phyloP scores from a whole-genome alignment of 169 alveolate genomes.

The Plasmodium knowlesi region DNA sequence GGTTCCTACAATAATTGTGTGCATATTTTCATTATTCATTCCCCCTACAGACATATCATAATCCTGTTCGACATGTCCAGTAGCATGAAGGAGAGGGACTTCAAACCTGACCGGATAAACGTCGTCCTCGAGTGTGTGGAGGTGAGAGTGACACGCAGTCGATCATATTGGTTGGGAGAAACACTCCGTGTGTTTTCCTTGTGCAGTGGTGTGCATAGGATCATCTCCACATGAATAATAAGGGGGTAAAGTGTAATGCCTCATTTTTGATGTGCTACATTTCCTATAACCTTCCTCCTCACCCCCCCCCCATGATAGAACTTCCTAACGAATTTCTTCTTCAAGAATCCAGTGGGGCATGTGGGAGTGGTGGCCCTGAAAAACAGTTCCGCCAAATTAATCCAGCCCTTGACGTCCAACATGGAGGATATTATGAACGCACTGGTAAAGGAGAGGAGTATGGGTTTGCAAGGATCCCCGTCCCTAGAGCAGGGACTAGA shows the following conservation, averaged over 20 bases:
- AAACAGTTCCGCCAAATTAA: conserved; percentile 79
- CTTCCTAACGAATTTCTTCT: conserved; percentile 77
- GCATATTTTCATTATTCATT: not conserved
- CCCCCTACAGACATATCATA: conserved; percentile 77
- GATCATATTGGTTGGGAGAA: not conserved
- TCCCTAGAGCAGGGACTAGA: conserved; percentile 85
- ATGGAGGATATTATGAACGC: conserved; percentile 77
- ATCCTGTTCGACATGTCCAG: conserved; percentile 83
- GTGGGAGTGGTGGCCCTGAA: conserved; percentile 81
- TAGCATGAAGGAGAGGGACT: conserved; percentile 84
- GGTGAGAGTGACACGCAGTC: conserved; percentile 13
- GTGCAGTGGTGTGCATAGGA: not conserved
- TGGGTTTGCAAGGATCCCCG: conserved; percentile 83
- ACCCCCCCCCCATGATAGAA: conserved; percentile 24
- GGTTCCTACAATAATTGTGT: not conserved
- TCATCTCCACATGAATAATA: not conserved
- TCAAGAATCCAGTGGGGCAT: conserved; percentile 84
- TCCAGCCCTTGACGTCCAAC: conserved; percentile 80
- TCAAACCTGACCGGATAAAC: conserved; percentile 84
- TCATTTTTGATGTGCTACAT: not conserved
- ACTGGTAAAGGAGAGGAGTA: conserved; percentile 66
- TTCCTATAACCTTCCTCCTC: not conserved
- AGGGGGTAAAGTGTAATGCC: not conserved
- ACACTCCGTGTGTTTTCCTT: not conserved
- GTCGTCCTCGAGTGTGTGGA: conserved; percentile 82